These are phyloP conservation scores for Amanita molliuscula DNA, from an alignment of 768 basidiomycete species.

Conservation along the genomic window DNA sequence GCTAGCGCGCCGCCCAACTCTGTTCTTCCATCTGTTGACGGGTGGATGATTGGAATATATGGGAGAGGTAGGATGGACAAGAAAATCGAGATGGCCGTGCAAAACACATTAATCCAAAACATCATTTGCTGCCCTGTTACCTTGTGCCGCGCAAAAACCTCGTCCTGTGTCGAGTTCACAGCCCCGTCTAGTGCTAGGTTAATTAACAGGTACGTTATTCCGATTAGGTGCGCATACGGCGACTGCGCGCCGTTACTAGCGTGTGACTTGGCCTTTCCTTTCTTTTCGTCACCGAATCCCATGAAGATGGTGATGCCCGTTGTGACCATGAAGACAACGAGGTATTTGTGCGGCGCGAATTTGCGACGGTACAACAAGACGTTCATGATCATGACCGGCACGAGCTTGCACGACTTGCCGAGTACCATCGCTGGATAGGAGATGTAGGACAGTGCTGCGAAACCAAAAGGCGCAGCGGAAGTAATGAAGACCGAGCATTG, in stretches of 20 bases:
- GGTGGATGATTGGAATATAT: constrained; percentile 75
- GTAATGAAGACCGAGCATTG: constrained; percentile 87
- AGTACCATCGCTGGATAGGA: constrained; percentile 99
- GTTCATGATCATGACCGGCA: constrained; percentile 98
- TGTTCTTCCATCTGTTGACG: constrained; percentile 42
- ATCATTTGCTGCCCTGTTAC: constrained; percentile 95
- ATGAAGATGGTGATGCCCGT: constrained; percentile 89
- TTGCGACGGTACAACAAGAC: constrained; percentile 86
- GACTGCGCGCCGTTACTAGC: constrained; percentile 25
- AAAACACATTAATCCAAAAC: constrained; percentile 93
- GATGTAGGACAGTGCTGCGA: constrained; percentile 89
- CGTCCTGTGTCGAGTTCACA: constrained; percentile 94
- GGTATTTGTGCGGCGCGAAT: constrained; percentile 91
- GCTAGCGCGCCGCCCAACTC: constrained; percentile 60
- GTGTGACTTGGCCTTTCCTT: constrained; percentile 24
- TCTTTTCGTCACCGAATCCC: constrained; percentile 63
- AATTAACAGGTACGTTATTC: constrained; percentile 65
- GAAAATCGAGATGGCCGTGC: constrained; percentile 59
- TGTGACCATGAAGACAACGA: constrained; percentile 91
- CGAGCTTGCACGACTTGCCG: constrained; percentile 97
- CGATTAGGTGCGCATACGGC: constrained; percentile 54
- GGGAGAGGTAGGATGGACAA: constrained; percentile 71
- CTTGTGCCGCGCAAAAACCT: constrained; percentile 76
- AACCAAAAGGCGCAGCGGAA: constrained; percentile 89
- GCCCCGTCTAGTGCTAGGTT: constrained; percentile 91